phyloP scores from a whole-genome alignment of 2,329 filamentous ascomycete species.

The Trichoderma afroharzianum region DNA sequence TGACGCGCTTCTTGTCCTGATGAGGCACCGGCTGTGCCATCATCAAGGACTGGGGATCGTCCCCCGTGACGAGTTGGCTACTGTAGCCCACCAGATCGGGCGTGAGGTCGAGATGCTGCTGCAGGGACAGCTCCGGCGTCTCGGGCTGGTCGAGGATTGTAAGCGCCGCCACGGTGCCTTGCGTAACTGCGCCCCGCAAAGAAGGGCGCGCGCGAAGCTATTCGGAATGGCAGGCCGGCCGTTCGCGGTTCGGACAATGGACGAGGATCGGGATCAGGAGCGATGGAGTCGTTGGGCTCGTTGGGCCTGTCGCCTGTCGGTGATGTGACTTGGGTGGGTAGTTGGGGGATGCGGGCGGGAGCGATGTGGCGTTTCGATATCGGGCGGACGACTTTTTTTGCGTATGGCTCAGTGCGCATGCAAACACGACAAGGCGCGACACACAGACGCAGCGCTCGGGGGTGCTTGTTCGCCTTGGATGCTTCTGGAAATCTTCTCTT shows the following conservation, averaged over 20 bases:
- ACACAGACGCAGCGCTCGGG: not conserved
- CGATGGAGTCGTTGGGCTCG: not conserved
- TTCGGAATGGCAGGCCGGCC: not conserved
- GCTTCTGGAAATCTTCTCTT: not conserved
- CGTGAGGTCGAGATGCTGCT: slow-evolving; percentile 57
- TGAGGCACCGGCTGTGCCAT: slow-evolving; percentile 70
- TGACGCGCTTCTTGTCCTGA: slow-evolving; percentile 76
- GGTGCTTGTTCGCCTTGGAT: not conserved
- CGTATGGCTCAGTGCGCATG: slow-evolving; percentile 32
- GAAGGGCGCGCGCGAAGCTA: slow-evolving; percentile 18
- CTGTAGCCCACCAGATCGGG: slow-evolving; percentile 51
- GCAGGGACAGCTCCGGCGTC: slow-evolving; percentile 52
- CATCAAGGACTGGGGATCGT: slow-evolving; percentile 60
- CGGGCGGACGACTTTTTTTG: slow-evolving; percentile 1
- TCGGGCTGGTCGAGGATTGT: slow-evolving; percentile 52
- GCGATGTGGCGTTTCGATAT: slow-evolving; percentile 16
- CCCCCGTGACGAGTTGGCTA: slow-evolving; percentile 47
- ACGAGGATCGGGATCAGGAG: not conserved
- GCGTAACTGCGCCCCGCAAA: slow-evolving; percentile 26
- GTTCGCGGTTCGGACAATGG: slow-evolving; percentile 15
- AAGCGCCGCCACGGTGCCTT: slow-evolving; percentile 53
- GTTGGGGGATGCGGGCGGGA: slow-evolving; percentile 20
- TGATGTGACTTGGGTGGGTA: not conserved
- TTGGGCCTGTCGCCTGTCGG: not conserved
- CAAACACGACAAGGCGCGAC: slow-evolving; percentile 21